These are phyloP conservation scores for Biscogniauxia sp. DNA, from an alignment of 2,329 filamentous ascomycete genomes.

Conservation along the genomic window DNA sequence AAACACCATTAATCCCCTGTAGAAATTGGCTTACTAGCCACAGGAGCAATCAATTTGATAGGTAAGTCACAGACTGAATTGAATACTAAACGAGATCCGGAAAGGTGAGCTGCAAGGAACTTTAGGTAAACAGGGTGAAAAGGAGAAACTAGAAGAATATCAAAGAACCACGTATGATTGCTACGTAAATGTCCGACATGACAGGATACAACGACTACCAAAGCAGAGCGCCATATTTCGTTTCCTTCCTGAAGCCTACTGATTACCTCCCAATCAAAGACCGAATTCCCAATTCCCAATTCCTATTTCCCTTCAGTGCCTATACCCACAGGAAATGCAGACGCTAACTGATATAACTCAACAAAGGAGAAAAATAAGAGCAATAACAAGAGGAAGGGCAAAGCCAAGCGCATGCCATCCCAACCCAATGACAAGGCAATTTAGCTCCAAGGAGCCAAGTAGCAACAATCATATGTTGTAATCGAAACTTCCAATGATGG, in stretches of 20 bases:
- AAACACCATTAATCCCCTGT: background rate
- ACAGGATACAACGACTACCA: background rate
- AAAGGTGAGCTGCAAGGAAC: background rate
- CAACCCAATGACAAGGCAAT: background rate
- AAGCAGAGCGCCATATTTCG: background rate
- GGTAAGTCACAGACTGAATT: background rate
- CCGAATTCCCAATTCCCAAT: background rate
- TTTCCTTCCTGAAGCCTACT: background rate
- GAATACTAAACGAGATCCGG: background rate
- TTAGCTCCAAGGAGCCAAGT: background rate
- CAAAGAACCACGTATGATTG: background rate
- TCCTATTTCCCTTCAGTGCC: background rate
- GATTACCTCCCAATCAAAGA: background rate
- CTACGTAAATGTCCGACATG: background rate
- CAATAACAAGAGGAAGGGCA: too few species aligned
- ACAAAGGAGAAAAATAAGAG: too few species aligned
- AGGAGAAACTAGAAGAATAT: background rate
- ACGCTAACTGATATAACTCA: background rate
- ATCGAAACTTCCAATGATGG: background rate
- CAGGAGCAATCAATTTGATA: background rate
- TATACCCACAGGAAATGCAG: background rate
- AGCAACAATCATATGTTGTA: background rate
- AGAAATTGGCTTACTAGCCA: background rate
- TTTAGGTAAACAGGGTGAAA: background rate
- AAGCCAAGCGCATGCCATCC: background rate